These are phyloP conservation scores for Beta macrorhiza DNA, from an alignment of 179 eudicot species.

Conservation along the genomic window DNA sequence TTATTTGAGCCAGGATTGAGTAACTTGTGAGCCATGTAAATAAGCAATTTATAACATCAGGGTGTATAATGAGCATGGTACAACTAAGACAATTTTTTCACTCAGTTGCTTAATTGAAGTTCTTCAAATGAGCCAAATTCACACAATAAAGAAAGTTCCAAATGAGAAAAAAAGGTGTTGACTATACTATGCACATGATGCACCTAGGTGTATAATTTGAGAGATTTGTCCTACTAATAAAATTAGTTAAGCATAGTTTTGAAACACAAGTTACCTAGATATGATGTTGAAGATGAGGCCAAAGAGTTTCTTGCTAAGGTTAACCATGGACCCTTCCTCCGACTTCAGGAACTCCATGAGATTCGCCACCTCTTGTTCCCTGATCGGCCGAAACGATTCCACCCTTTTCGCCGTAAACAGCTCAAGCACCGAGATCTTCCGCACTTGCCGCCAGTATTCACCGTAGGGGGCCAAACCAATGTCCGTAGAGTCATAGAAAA, in stretches of 20 bases:
- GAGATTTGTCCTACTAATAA: background rate
- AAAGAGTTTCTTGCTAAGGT: conserved; percentile 21
- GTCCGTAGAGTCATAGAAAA: conserved; percentile 15
- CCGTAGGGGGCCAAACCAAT: conserved; percentile 31
- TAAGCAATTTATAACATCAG: too few species aligned
- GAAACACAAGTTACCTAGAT: conserved; percentile 16
- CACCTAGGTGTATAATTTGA: too few species aligned
- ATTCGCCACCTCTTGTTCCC: conserved; percentile 27
- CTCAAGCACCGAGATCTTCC: conserved; percentile 24
- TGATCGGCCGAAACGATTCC: conserved; percentile 21
- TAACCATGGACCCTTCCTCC: conserved; percentile 11
- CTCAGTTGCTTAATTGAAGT: too few species aligned
- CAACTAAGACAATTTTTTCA: too few species aligned
- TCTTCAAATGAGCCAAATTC: too few species aligned
- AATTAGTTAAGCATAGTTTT: background rate
- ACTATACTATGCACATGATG: too few species aligned
- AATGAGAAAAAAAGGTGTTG: too few species aligned
- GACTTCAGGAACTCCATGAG: background rate
- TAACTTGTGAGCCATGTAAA: too few species aligned
- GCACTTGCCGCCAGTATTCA: conserved; percentile 31
- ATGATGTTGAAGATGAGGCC: conserved; percentile 22
- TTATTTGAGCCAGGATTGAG: too few species aligned
- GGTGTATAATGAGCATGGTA: too few species aligned
- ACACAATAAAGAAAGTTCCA: too few species aligned
- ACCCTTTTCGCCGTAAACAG: conserved; percentile 23